Conservation (phyloP, 108 stramenopile species). For the Conticribra guillardii region DNA sequence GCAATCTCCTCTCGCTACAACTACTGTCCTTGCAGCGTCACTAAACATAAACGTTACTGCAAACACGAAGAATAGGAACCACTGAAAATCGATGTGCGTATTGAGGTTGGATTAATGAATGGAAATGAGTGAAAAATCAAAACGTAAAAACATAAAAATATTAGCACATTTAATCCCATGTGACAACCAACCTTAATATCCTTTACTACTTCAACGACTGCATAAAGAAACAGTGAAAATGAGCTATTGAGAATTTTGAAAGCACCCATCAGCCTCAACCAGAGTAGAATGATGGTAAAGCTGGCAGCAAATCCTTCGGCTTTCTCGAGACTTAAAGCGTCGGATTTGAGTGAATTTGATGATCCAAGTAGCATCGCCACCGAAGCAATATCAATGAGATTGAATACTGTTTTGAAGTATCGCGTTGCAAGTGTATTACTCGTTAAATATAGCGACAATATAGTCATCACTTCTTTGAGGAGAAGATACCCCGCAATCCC, state of each 20-base stretch:
- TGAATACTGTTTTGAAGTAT: conserved; percentile 40
- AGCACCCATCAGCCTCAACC: conserved; percentile 43
- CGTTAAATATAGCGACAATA: conserved; percentile 51
- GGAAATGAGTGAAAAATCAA: neutral
- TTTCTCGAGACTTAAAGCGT: conserved; percentile 13
- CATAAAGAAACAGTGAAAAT: conserved; percentile 43
- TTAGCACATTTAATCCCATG: neutral
- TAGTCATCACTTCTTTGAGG: conserved; percentile 37
- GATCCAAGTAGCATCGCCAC: conserved; percentile 25
- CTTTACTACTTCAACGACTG: conserved; percentile 43
- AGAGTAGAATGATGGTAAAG: conserved; percentile 40
- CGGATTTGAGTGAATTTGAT: conserved; percentile 7
- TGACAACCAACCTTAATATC: conserved; percentile 16
- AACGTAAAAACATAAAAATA: neutral
- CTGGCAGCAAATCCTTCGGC: conserved; percentile 33
- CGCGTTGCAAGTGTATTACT: conserved; percentile 34
- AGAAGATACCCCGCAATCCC: conserved; percentile 43
- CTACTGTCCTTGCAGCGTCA: conserved; percentile 37
- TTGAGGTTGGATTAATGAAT: neutral
- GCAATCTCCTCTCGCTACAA: conserved; percentile 42
- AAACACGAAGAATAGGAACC: conserved; percentile 46
- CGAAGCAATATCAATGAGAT: conserved; percentile 44
- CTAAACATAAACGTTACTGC: conserved; percentile 41
- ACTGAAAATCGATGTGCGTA: too few relatives aligned
- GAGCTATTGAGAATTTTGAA: conserved; percentile 48